A percentile compares a stretch with the other conserved stretches of the same genome.
phyloP scores from a whole-genome alignment of 805 yeast species.

The Maudiozyma pseudohumilis region DNA sequence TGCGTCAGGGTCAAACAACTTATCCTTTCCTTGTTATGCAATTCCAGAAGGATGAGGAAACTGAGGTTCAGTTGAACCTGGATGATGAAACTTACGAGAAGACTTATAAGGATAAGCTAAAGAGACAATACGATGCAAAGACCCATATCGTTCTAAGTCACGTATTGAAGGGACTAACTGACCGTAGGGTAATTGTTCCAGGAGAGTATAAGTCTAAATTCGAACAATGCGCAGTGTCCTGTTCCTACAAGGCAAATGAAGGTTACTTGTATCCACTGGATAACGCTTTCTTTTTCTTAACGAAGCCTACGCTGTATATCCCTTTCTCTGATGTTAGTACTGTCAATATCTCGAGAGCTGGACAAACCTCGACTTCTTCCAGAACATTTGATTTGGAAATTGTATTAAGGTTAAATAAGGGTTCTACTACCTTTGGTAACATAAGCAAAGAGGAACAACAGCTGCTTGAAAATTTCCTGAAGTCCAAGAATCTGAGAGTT shows the following conservation, averaged over 20 bases:
- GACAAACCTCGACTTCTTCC: slow-evolving; percentile 61
- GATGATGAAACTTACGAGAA: slow-evolving; percentile 70
- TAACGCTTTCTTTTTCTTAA: slow-evolving; percentile 78
- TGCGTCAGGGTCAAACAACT: slow-evolving; percentile 96
- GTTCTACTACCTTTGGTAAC: slow-evolving; percentile 76
- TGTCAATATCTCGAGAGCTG: slow-evolving; percentile 81
- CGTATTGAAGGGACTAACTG: slow-evolving; percentile 82
- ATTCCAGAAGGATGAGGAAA: slow-evolving; percentile 80
- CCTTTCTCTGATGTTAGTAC: slow-evolving; percentile 73
- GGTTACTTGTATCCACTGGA: slow-evolving; percentile 92
- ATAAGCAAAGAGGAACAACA: slow-evolving; percentile 85
- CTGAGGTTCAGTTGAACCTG: slow-evolving; percentile 79
- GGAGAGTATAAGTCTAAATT: slow-evolving; percentile 70
- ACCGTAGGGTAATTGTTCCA: slow-evolving; percentile 74
- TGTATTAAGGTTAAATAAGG: slow-evolving; percentile 51
- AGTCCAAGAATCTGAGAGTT: slow-evolving; percentile 66
- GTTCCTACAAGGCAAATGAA: slow-evolving; percentile 91
- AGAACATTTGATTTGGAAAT: slow-evolving; percentile 91
- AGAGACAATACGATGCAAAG: slow-evolving; percentile 65
- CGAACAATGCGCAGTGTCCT: slow-evolving; percentile 76
- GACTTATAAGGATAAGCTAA: slow-evolving; percentile 66
- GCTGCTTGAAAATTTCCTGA: slow-evolving; percentile 63
- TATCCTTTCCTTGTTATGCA: slow-evolving; percentile 89
- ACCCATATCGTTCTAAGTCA: slow-evolving; percentile 83
- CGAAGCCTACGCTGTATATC: slow-evolving; percentile 88